Evolutionary conservation across 441 rosid species (phyloP), one percentile per base, ranked within the genome.

Genomic region (Heliophila coronopifolia): DNA sequence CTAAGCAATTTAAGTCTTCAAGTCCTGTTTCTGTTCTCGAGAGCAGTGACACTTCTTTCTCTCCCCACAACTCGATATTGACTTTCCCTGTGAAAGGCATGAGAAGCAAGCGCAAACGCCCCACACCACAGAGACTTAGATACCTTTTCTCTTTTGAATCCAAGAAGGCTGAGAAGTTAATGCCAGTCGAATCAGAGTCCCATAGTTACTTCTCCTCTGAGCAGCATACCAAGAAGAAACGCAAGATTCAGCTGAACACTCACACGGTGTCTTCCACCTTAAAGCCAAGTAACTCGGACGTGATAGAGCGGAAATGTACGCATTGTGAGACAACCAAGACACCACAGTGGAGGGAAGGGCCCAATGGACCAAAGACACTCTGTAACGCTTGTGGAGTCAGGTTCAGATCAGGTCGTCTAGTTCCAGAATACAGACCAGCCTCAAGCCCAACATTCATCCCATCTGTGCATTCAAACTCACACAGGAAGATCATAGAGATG

Each of bases 331-430:
- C 82, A 45, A 80, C 89, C 1, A 77, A 76, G 72, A 90, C 96
- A 45, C 96, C 96, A 4, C 96, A 90, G 50, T 86, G 98, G 98
- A 82, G 98, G 66, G 92, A 81, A 71, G 98, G 98, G 10, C 98
- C 98, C 3, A 67, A 53, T 72, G 98, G 98, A 17, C 95, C 96
- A 6, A 90, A 90, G 71, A 90, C 96, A 4, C 89, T 86, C 31
- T 86, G 98, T 72, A 90, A 84, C 40, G 98, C 96, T 26, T 90
- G 98, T 23, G 98, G 98, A 5, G 98, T 90, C 37, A 79, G 98
- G 13, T 86, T 65, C 65, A 74, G 92, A 66, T 84, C 94, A 1
- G 95, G 96, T 20, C 92, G 96, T 48, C 78, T 86, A 36, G 71
- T 80, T 55, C 96, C 96, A 0, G 95, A 90, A 72, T 90, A 90